phyloP scores from a whole-genome alignment of 2,329 filamentous ascomycete genomes.

The Epichloe coenophiala region DNA sequence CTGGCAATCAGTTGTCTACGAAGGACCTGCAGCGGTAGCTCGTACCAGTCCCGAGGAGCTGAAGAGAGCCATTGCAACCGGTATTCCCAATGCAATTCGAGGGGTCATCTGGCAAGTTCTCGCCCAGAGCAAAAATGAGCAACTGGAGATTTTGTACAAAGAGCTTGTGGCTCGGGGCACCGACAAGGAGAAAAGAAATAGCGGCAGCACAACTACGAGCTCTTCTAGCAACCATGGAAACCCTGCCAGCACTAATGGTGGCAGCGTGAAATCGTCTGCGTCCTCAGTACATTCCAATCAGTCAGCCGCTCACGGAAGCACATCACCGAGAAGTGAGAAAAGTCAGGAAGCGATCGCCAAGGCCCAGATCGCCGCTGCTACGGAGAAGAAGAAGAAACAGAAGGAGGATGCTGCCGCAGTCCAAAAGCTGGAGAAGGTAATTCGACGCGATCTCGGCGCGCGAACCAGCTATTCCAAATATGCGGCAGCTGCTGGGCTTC shows the following conservation, averaged over 20 bases:
- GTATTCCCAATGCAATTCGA: conserved; percentile 86
- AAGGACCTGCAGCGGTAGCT: conserved; percentile 79
- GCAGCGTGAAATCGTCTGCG: conserved; percentile 60
- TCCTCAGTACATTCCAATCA: conserved; percentile 74
- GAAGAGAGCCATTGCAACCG: conserved; percentile 78
- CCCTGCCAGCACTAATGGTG: conserved; percentile 44
- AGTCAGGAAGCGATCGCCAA: conserved; percentile 51
- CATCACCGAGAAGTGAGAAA: conserved; percentile 46
- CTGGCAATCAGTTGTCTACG: conserved; percentile 92
- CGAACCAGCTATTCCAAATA: conserved; percentile 96
- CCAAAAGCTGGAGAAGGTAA: conserved; percentile 78
- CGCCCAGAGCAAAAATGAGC: conserved; percentile 86
- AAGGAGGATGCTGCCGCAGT: conserved; percentile 65
- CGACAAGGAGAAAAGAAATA: conserved; percentile 57
- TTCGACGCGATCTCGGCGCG: conserved; percentile 79
- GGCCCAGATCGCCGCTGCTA: conserved; percentile 47
- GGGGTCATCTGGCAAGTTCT: conserved; percentile 99
- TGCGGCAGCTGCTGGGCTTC: conserved; percentile 76
- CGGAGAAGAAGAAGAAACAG: conserved; percentile 62
- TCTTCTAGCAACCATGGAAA: conserved; percentile 36
- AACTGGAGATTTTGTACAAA: conserved; percentile 74
- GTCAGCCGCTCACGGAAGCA: conserved; percentile 45
- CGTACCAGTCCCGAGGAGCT: conserved; percentile 81
- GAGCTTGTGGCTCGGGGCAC: conserved; percentile 70
- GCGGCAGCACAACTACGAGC: conserved; percentile 39